A percentile compares a stretch with the other conserved stretches of the same genome.
These are phyloP conservation scores for Alternaria hordeiaustralica DNA, from an alignment of 2,329 filamentous ascomycete species.

Conservation along the genomic window DNA sequence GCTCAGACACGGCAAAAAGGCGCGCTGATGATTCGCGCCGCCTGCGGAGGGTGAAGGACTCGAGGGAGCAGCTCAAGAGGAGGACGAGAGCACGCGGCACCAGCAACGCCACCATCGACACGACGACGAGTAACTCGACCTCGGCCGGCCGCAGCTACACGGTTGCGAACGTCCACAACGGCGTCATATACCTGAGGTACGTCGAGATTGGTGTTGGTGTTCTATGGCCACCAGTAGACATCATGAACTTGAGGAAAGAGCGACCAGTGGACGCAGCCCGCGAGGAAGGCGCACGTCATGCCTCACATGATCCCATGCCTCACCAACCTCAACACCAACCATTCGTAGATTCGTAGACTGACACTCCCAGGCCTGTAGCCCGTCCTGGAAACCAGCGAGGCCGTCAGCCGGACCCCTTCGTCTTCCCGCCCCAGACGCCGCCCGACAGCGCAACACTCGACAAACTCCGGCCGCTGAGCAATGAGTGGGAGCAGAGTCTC, in stretches of 20 bases:
- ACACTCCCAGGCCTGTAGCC: conserved; percentile 43
- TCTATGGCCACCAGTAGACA: background rate
- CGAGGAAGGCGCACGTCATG: background rate
- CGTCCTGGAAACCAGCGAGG: conserved; percentile 45
- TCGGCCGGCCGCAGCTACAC: conserved; percentile 52
- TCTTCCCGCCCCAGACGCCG: conserved; percentile 49
- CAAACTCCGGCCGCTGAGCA: conserved; percentile 39
- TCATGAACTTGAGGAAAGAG: background rate
- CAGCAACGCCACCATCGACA: conserved; percentile 44
- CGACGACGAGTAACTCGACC: conserved; percentile 33
- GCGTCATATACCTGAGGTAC: conserved; percentile 57
- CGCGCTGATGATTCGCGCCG: conserved; percentile 40
- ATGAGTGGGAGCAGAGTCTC: conserved; percentile 46
- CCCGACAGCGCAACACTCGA: conserved; percentile 46
- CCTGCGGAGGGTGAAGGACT: conserved; percentile 47
- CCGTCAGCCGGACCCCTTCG: conserved; percentile 44
- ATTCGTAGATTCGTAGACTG: conserved; percentile 10
- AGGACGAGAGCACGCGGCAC: conserved; percentile 37
- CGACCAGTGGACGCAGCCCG: background rate
- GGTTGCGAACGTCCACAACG: conserved; percentile 57
- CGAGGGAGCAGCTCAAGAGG: conserved; percentile 46
- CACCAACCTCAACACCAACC: background rate
- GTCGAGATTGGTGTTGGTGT: conserved; percentile 4
- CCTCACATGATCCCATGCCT: background rate
- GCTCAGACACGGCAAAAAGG: conserved; percentile 35